phyloP scores from a whole-genome alignment of 371 early-diverging fungal species.

The Mucor lusitanicus region DNA sequence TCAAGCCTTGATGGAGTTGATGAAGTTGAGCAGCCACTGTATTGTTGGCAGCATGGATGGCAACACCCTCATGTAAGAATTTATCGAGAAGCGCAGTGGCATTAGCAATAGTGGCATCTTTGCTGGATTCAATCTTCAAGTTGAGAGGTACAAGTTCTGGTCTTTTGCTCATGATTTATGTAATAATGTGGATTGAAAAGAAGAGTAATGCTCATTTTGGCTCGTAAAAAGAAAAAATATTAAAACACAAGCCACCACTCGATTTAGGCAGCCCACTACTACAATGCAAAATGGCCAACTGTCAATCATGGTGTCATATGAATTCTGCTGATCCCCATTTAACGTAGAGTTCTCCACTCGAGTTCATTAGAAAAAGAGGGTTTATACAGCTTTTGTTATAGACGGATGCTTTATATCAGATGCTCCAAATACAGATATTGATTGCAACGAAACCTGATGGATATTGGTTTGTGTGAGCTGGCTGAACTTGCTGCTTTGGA shows the following conservation, averaged over 20 bases:
- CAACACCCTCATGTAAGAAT: constrained; percentile 51
- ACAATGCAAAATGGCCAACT: background rate
- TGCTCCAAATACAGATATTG: background rate
- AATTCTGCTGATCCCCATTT: background rate
- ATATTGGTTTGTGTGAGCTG: too few species aligned
- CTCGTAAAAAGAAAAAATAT: constrained; percentile 9
- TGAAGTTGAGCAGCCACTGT: constrained; percentile 53
- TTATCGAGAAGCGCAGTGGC: constrained; percentile 44
- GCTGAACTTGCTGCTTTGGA: too few species aligned
- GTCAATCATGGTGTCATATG: background rate
- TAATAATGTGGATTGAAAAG: background rate
- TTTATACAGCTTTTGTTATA: background rate
- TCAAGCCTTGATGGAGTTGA: constrained; percentile 46
- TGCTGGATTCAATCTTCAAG: constrained; percentile 36
- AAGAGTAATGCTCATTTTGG: background rate
- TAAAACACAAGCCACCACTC: constrained; percentile 8
- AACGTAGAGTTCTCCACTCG: background rate
- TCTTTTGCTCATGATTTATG: constrained; percentile 23
- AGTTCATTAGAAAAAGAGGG: background rate
- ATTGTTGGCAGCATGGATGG: constrained; percentile 55
- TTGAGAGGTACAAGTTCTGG: constrained; percentile 43
- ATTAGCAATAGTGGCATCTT: constrained; percentile 25
- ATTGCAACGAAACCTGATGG: too few species aligned
- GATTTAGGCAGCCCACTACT: background rate
- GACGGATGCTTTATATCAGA: background rate